Evolutionary conservation across 2,329 filamentous ascomycete genomes (phyloP).

Genomic region (Coniochaeta sp.): DNA sequence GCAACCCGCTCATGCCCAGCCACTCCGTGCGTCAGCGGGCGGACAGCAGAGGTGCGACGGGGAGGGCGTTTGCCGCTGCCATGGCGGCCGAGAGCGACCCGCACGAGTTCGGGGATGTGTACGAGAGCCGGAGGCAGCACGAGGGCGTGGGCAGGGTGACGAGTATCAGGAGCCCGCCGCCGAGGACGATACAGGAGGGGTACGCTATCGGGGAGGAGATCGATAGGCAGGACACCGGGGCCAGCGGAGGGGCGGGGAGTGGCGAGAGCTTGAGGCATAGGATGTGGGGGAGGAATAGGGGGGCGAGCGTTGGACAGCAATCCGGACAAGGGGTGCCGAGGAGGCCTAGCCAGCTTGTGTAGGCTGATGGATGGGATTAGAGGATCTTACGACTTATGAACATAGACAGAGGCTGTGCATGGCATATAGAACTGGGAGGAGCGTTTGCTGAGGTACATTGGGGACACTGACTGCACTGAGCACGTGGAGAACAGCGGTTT

Average conservation of each 20-base stretch:
- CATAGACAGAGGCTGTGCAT: no score
- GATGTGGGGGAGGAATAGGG: not conserved
- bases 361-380: not conserved
- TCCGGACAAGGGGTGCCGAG: not conserved
- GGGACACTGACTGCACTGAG: no score
- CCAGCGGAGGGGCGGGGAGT: not conserved
- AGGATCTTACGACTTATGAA: not conserved
- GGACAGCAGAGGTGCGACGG: not conserved
- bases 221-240: not conserved
- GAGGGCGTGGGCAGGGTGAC: not conserved
- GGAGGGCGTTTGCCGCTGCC: not conserved
- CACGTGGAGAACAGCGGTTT: no score
- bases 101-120: conserved; percentile 2
- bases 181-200: not conserved
- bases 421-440: no score
- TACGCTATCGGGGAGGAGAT: not conserved
- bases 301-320: not conserved
- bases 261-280: not conserved
- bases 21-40: not conserved
- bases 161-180: not conserved
- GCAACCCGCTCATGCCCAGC: not conserved
- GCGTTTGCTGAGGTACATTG: no score
- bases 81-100: not conserved
- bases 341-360: conserved; percentile 1
- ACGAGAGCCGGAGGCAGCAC: not conserved